A percentile compares a stretch with the other conserved stretches of the same genome.
These are phyloP conservation scores for Spirogloea muscicola DNA, from an alignment of 139 green algal species.

Conservation along the genomic window DNA sequence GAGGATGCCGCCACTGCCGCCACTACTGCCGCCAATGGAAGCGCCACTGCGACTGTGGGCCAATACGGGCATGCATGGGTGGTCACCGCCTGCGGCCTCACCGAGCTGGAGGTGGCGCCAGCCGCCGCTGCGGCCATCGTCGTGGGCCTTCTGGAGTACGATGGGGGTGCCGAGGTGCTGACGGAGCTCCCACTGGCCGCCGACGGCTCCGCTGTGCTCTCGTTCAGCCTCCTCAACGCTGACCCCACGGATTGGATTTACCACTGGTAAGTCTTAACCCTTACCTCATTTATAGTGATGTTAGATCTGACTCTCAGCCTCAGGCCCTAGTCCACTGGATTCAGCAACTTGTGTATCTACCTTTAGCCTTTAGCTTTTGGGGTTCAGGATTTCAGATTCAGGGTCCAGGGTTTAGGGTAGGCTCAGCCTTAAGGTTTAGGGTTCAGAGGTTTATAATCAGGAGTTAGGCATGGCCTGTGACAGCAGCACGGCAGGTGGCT, in stretches of 20 bases:
- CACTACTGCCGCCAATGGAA: background rate
- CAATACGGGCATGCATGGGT: conserved; percentile 14
- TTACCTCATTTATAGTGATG: background rate
- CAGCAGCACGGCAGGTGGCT: too few species aligned
- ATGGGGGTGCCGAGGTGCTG: background rate
- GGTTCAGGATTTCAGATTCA: too few species aligned
- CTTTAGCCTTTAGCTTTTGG: too few species aligned
- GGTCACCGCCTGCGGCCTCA: background rate
- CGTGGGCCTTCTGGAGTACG: background rate
- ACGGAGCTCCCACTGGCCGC: conserved; percentile 18
- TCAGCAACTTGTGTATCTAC: too few species aligned
- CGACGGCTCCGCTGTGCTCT: conserved; percentile 28
- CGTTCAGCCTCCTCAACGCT: conserved; percentile 39
- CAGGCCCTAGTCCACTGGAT: too few species aligned
- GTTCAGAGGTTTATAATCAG: too few species aligned
- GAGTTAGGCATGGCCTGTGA: too few species aligned
- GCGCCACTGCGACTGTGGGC: background rate
- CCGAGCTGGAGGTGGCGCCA: background rate
- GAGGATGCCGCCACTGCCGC: background rate
- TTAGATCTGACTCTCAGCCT: too few species aligned
- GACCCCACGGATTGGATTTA: conserved; percentile 37
- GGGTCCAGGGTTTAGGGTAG: too few species aligned
- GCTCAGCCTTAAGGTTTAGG: too few species aligned
- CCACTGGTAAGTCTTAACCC: conserved; percentile 23
- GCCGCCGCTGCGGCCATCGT: background rate